Percentiles rank a stretch among this genome's conserved stretches.
Evolutionary conservation across 2,329 filamentous ascomycete genomes (phyloP).

Genomic region (Aureobasidium leucospermi): DNA sequence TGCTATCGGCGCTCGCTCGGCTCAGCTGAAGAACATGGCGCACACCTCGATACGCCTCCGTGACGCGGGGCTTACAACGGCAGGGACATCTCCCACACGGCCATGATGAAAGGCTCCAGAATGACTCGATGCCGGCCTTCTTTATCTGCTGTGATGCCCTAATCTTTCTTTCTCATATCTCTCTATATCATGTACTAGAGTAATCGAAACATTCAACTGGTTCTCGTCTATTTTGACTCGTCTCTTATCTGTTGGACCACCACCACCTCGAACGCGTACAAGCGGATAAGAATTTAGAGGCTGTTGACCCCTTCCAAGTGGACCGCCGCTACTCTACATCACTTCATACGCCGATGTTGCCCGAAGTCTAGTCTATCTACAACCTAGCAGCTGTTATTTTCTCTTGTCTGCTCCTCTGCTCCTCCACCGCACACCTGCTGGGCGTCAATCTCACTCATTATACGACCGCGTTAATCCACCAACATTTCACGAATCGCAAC

Average conservation of each 20-base stretch:
- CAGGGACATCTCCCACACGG: not conserved
- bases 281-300: not conserved
- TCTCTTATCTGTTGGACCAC: not conserved
- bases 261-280: not conserved
- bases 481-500: too few relatives aligned
- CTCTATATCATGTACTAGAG: not conserved
- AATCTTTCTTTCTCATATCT: not conserved
- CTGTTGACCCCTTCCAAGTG: not conserved
- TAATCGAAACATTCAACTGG: not conserved
- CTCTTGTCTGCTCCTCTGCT: not conserved
- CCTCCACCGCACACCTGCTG: not conserved
- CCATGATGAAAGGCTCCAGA: conserved; percentile 1
- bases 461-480: too few relatives aligned
- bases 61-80: conserved; percentile 10
- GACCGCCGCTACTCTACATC: not conserved
- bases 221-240: not conserved
- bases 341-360: not conserved
- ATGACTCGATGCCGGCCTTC: not conserved
- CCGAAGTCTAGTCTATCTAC: not conserved
- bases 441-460: not conserved
- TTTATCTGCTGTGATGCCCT: conserved; percentile 10
- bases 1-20: conserved; percentile 1
- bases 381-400: not conserved
- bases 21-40: not conserved
- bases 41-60: not conserved